Evolutionary conservation across 2,329 filamentous ascomycete genomes (phyloP).

Genomic region (Periconia macrospinosa): DNA sequence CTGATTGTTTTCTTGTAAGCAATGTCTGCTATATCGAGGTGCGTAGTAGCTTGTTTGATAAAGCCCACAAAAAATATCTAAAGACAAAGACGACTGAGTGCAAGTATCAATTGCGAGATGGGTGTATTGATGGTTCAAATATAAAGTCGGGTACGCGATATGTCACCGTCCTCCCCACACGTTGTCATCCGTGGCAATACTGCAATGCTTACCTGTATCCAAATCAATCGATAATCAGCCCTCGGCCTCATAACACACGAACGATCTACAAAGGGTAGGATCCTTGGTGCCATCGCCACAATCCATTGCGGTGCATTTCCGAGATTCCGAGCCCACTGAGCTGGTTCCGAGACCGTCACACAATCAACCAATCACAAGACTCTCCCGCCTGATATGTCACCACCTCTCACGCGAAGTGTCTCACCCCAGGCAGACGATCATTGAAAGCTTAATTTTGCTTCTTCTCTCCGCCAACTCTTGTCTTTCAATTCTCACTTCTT

Average conservation of each 20-base stretch:
- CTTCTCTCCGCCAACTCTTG: not conserved
- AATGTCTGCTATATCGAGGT: not conserved
- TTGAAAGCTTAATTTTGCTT: not conserved
- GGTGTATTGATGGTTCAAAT: not conserved
- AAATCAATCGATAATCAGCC: not conserved
- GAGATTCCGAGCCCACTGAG: not conserved
- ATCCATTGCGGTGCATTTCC: not conserved
- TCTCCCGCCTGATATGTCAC: slow-evolving; percentile 9
- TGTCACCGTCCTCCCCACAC: not conserved
- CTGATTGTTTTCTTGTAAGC: not conserved
- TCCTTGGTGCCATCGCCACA: not conserved
- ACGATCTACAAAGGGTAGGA: too few species aligned
- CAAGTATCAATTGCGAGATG: too few species aligned
- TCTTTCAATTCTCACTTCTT: not conserved
- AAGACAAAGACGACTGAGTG: too few species aligned
- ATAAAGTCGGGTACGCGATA: not conserved
- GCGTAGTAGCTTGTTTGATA: too few species aligned
- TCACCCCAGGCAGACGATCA: not conserved
- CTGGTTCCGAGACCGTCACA: not conserved
- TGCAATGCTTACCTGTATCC: not conserved
- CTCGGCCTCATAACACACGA: not conserved
- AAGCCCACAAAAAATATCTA: too few species aligned
- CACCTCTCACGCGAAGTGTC: slow-evolving; percentile 2
- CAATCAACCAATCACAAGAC: not conserved
- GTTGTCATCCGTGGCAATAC: too few species aligned